A percentile compares a stretch with the other conserved stretches of the same genome.
Evolutionary conservation across 176 grass and related monocot genomes (phyloP).

Genomic region (Lolium multiflorum): DNA sequence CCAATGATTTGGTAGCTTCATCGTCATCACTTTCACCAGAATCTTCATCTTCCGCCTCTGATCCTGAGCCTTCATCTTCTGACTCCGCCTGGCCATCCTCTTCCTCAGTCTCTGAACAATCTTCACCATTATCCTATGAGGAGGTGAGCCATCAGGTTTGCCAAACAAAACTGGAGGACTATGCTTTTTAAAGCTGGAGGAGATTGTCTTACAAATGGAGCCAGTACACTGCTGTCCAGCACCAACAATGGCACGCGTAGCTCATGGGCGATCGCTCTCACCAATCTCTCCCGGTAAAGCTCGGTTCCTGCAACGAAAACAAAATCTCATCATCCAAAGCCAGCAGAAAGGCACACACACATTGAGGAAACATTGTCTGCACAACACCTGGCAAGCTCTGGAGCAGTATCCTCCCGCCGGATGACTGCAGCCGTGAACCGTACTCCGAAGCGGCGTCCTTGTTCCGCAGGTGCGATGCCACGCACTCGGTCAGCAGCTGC

Average conservation of each 20-base stretch:
- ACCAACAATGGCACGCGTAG: slow-evolving; percentile 69
- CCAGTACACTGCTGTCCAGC: slow-evolving; percentile 89
- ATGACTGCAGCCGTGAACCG: slow-evolving; percentile 71
- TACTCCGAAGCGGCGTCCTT: slow-evolving; percentile 57
- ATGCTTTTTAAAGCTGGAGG: not conserved
- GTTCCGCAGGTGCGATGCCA: slow-evolving; percentile 73
- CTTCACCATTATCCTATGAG: slow-evolving; percentile 69
- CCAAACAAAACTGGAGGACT: not conserved
- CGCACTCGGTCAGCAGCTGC: slow-evolving; percentile 74
- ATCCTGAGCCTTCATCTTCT: slow-evolving; percentile 73
- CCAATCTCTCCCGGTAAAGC: slow-evolving; percentile 79
- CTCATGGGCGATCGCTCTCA: slow-evolving; percentile 83
- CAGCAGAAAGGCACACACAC: not conserved
- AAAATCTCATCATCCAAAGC: not conserved
- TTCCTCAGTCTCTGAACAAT: slow-evolving; percentile 69
- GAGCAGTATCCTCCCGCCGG: slow-evolving; percentile 76
- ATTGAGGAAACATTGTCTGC: slow-evolving; percentile 8
- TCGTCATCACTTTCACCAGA: slow-evolving; percentile 77
- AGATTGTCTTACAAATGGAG: slow-evolving; percentile 74
- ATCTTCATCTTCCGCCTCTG: slow-evolving; percentile 63
- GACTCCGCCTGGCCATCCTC: slow-evolving; percentile 54
- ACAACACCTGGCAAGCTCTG: slow-evolving; percentile 75
- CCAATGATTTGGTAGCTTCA: slow-evolving; percentile 48
- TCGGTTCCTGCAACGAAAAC: slow-evolving; percentile 71
- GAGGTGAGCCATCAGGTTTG: slow-evolving; percentile 41